Evolutionary conservation across 371 early-diverging fungal genomes (phyloP).

Genomic region (Coemansia sp.): DNA sequence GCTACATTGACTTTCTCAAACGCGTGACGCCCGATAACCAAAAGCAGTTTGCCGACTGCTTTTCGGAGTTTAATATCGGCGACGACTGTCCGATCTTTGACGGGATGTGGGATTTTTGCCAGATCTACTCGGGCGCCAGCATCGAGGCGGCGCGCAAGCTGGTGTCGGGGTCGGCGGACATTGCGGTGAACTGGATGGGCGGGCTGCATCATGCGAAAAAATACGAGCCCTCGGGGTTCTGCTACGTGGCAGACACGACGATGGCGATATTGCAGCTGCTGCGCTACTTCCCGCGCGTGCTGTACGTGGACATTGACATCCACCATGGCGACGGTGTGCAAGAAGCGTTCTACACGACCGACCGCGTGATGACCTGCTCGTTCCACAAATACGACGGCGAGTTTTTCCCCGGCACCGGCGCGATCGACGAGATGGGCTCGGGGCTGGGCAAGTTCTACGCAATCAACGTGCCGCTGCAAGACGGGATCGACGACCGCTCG

Average conservation of each 20-base stretch:
- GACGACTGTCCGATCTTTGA: conserved; percentile 98
- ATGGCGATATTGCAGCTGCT: conserved; percentile 86
- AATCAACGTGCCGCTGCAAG: conserved; percentile 97
- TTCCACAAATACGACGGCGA: conserved; percentile 98
- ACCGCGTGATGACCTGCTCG: conserved; percentile 98
- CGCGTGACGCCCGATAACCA: conserved; percentile 92
- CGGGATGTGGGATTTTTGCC: conserved; percentile 96
- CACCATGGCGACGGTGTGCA: conserved; percentile 99
- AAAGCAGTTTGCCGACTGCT: conserved; percentile 63
- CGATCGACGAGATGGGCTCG: conserved; percentile 84
- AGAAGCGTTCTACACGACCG: conserved; percentile 99
- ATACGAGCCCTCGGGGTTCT: conserved; percentile 91
- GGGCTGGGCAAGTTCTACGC: conserved; percentile 91
- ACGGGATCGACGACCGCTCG: conserved; percentile 96
- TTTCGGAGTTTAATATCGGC: conserved; percentile 82
- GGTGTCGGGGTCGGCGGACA: conserved; percentile 72
- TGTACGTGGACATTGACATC: conserved; percentile 99
- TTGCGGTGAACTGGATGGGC: conserved; percentile 94
- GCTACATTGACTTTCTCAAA: conserved; percentile 97
- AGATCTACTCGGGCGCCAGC: conserved; percentile 82
- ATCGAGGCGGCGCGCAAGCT: conserved; percentile 84
- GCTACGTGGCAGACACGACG: conserved; percentile 96
- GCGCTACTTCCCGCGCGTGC: conserved; percentile 81
- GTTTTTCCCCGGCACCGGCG: conserved; percentile 98
- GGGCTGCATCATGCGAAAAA: conserved; percentile 97